Conservation (phyloP, 306 rosid species). For the Lathyrus oleraceus region DNA sequence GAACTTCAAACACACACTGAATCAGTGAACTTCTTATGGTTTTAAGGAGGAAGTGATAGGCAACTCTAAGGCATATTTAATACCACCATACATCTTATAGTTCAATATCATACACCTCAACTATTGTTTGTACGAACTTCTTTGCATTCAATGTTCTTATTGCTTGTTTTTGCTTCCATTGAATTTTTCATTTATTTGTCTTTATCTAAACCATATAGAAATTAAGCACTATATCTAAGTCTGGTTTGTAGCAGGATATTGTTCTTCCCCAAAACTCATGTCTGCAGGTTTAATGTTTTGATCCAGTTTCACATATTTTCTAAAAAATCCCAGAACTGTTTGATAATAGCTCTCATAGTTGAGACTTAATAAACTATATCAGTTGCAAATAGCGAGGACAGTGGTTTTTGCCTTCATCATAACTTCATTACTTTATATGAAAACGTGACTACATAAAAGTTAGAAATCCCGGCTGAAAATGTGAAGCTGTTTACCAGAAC, state of each 20-base stretch:
- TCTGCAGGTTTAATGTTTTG: slow-evolving; percentile 55
- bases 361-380: slow-evolving; percentile 2
- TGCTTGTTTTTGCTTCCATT: background rate
- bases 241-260: slow-evolving; percentile 70
- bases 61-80: slow-evolving; percentile 2
- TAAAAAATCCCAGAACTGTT: background rate
- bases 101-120: background rate
- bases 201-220: background rate
- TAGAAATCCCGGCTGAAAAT: background rate
- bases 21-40: slow-evolving; percentile 24
- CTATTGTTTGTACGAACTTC: background rate
- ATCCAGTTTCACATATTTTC: slow-evolving; percentile 14
- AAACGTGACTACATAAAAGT: background rate
- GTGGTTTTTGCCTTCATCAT: background rate
- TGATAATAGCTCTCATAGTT: background rate
- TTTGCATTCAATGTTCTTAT: background rate
- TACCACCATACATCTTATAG: background rate
- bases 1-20: slow-evolving; percentile 16
- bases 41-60: slow-evolving; percentile 19
- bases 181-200: background rate
- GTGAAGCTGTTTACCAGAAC: background rate
- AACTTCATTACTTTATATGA: background rate
- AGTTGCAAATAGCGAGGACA: background rate
- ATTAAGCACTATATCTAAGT: slow-evolving; percentile 57
- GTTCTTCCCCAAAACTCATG: slow-evolving; percentile 78